Base-by-base conservation (phyloP, 352 stramenopile species). In the Phytophthora pseudosyringae region DNA sequence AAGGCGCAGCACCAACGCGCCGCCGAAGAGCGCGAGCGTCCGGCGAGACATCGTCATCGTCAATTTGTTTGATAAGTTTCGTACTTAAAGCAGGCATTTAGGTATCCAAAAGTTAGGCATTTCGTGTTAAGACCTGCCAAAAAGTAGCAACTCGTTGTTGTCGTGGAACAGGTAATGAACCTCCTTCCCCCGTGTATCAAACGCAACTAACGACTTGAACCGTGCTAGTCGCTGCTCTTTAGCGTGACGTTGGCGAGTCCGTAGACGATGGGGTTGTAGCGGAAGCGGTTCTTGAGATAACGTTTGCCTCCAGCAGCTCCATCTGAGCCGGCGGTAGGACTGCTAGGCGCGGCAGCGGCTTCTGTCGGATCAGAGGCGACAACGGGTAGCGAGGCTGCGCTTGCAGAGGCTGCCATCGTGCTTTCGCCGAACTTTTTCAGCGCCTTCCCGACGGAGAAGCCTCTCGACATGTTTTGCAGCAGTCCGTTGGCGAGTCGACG, bases 251-350 rank as follows among this genome's bases (percentile, higher is more conserved):
- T 67, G 1, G 75, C 80, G 1, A 95, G 70, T 18, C 87, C 87
- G 51, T 90, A 95, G 13, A 91, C 69, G 11, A 87, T 65, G 1
- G 77, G 69, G 64, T 88, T 91, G 79, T 80, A 93, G 40, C 79
- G 83, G 25, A 93, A 65, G 26, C 87, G 76, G 58, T 83, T 79
- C 77, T 94, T 95, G 11, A 93, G 78, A 6, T 76, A 71, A 51
- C 77, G 47, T 47, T 71, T 79, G 26, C 28, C 16, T 13, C 46
- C 40, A 32, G 26, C 10, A 12, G 39, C 25, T 16, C 35, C 26
- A 12, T 64, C 54, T 1, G 15, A 12, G n/a, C 26, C 35, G 4
- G 47, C 28, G 1, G 45, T 46, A 5, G 61, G 44, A 38, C 41
- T 64, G 18, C 28, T 43, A 21, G 64, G 13, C 4, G 21, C n/a